A percentile compares a stretch with the other conserved stretches of the same genome.
Conservation (phyloP, 2,329 filamentous ascomycete genomes). For the Diaporthe aspalathi region DNA sequence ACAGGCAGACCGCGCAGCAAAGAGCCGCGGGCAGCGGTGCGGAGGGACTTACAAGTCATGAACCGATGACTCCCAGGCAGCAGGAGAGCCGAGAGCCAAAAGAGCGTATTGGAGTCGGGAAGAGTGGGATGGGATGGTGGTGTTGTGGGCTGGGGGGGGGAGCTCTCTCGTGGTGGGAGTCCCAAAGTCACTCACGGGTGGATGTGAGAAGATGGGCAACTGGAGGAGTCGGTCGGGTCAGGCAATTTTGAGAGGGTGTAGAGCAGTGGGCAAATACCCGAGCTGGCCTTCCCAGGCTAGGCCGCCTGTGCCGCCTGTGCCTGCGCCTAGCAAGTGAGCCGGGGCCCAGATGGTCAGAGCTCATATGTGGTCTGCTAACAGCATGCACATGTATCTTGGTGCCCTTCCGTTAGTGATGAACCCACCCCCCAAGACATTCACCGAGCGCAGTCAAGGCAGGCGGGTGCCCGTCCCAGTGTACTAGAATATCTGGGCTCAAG, state of each 20-base stretch:
- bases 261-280: conserved; percentile 36
- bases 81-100: conserved; percentile 41
- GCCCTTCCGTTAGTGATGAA: not conserved
- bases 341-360: conserved; percentile 37
- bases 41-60: conserved; percentile 63
- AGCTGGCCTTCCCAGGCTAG: conserved; percentile 13
- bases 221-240: conserved; percentile 35
- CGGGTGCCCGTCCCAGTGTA: too few species aligned
- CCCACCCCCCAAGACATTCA: too few species aligned
- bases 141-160: conserved; percentile 43
- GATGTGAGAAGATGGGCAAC: conserved; percentile 45
- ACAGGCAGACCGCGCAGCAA: conserved; percentile 42
- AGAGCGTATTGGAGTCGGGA: conserved; percentile 21
- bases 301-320: conserved; percentile 21
- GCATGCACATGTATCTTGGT: not conserved
- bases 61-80: conserved; percentile 56
- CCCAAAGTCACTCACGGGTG: conserved; percentile 46
- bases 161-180: conserved; percentile 41
- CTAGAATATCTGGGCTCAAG: too few species aligned
- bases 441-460: too few species aligned
- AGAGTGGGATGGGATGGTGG: conserved; percentile 33
- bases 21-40: conserved; percentile 44
- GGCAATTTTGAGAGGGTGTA: conserved; percentile 37
- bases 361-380: conserved; percentile 9
- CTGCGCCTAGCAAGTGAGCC: not conserved